These are phyloP conservation scores for Annona squamosa DNA, from an alignment of 164 flowering plant species.

Conservation along the genomic window DNA sequence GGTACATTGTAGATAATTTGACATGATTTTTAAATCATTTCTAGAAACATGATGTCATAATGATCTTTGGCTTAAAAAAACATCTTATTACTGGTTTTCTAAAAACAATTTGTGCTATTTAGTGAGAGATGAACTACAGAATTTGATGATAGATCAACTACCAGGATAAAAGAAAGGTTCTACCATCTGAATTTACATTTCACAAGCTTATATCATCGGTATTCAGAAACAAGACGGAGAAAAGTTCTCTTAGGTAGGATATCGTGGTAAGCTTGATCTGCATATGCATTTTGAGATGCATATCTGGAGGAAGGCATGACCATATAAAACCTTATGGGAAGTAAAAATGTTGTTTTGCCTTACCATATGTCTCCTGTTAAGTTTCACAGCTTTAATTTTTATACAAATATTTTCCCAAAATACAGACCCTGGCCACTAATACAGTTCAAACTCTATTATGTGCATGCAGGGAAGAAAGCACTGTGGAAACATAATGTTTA, in stretches of 20 bases:
- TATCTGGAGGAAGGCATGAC: neutral
- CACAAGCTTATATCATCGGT: no score
- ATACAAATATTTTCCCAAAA: neutral
- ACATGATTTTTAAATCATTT: neutral
- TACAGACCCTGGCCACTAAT: neutral
- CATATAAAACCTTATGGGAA: neutral
- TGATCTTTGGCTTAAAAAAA: no score
- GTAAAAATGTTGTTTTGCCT: neutral
- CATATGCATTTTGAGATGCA: neutral
- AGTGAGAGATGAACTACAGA: no score
- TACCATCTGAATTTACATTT: no score
- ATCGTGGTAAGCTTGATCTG: neutral
- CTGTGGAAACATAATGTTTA: conserved; percentile 72
- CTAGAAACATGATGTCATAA: no score
- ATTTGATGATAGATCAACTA: no score
- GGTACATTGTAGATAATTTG: conserved; percentile 37
- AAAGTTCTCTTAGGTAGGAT: neutral
- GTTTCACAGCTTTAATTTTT: neutral
- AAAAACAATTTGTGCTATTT: no score
- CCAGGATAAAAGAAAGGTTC: no score
- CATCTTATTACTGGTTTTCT: no score
- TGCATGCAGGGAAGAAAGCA: conserved; percentile 57
- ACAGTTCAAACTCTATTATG: conserved; percentile 2
- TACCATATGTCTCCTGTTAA: neutral
- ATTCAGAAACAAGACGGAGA: neutral